Evolutionary conservation across 306 rosid genomes (phyloP).

Genomic region (Datisca glomerata): DNA sequence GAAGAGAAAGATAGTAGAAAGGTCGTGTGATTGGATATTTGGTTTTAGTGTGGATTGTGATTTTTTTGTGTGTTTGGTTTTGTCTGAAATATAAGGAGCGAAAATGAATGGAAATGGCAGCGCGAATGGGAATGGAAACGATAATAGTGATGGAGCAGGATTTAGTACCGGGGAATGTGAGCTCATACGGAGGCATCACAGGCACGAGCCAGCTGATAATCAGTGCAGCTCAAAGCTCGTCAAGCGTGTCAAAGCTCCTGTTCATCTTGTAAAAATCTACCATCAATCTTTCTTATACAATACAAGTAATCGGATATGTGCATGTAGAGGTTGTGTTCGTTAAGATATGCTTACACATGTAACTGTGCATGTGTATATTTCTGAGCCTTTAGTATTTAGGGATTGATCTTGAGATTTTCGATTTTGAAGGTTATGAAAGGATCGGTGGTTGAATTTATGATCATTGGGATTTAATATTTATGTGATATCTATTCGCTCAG

Average conservation of each 20-base stretch:
- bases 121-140: too few relatives aligned
- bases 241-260: conserved; percentile 79
- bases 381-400: background rate
- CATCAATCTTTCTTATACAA: background rate
- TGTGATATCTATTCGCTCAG: too few relatives aligned
- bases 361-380: background rate
- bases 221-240: conserved; percentile 87
- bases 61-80: too few relatives aligned
- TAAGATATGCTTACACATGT: background rate
- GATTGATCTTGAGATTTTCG: background rate
- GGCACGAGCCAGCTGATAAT: conserved; percentile 52
- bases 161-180: too few relatives aligned
- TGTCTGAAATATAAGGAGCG: too few relatives aligned
- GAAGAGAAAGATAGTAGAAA: too few relatives aligned
- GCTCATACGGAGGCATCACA: conserved; percentile 74
- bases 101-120: too few relatives aligned
- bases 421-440: background rate
- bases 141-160: conserved; percentile 64
- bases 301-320: too few relatives aligned
- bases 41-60: too few relatives aligned
- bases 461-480: too few relatives aligned
- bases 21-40: too few relatives aligned
- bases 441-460: too few relatives aligned
- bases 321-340: background rate
- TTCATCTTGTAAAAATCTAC: conserved; percentile 43